These are phyloP conservation scores for Microcera coccophila DNA, from an alignment of 2,329 filamentous ascomycete genomes.

Conservation along the genomic window DNA sequence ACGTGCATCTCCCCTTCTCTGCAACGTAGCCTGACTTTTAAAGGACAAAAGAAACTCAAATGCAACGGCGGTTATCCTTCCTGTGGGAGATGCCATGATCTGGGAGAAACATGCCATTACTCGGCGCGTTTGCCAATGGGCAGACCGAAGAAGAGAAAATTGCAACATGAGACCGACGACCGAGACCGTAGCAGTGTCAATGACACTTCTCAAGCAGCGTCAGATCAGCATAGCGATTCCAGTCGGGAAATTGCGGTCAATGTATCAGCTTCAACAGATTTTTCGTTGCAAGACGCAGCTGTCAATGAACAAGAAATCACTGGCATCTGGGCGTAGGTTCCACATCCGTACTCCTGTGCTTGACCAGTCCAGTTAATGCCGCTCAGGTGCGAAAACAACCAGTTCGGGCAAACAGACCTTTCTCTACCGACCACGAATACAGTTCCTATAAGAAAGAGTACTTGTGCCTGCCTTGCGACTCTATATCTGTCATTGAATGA, in stretches of 20 bases:
- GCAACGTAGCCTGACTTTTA: constrained; percentile 6
- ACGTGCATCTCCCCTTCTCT: too few relatives aligned
- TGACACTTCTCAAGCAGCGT: constrained; percentile 7
- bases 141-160: constrained; percentile 24
- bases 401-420: too few relatives aligned
- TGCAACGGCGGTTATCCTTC: constrained; percentile 22
- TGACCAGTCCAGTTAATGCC: too few relatives aligned
- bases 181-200: constrained; percentile 5
- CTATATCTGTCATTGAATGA: constrained; percentile 24
- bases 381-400: too few relatives aligned
- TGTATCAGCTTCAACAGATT: neutral
- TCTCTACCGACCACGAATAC: constrained; percentile 5
- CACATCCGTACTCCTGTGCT: neutral
- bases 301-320: constrained; percentile 8
- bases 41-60: constrained; percentile 27
- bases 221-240: neutral
- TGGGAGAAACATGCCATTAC: constrained; percentile 17
- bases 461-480: constrained; percentile 22
- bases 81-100: constrained; percentile 17
- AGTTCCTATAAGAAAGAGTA: constrained; percentile 11
- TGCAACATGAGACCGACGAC: constrained; percentile 3
- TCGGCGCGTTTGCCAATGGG: constrained; percentile 25
- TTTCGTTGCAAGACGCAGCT: constrained; percentile 7
- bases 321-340: constrained; percentile 15
- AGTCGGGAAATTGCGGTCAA: neutral